Base-by-base conservation (phyloP, 2,329 filamentous ascomycete genomes). In the Golovinomyces cichoracearum region DNA sequence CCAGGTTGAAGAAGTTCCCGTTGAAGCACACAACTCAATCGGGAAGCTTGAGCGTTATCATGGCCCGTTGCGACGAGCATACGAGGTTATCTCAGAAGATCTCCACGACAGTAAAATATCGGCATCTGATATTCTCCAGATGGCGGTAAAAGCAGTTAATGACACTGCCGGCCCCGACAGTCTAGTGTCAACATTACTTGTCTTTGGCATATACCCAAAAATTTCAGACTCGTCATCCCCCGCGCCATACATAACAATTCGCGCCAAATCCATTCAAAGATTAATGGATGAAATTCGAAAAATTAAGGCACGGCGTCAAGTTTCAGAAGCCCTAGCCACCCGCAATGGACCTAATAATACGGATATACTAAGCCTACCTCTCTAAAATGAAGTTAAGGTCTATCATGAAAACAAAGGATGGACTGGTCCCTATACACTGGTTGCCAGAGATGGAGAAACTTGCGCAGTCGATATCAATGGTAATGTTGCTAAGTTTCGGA, bases 271-370 rank as follows among this genome's bases (percentile, higher is more conserved):
- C n/a, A 42, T 42, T 42, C 17, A 21, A 22, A 42, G 23, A 22
- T n/a, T 47, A 13, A 48, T 49, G 29, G 44, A 22, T 4, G 49
- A 52, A 42, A 25, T 52, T 25, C 3, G 31, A 12, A 50, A 48
- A 10, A 15, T 48, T 15, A 37, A 27, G 17, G 44, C 45, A n/a
- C n/a, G 19, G n/a, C 23, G 45, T 12, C 4, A 51, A 23, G 19
- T 50, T 7, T 15, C 15, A 15, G 29, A 9, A 9, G 9, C 29
- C 15, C 9, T 33, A 33, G 29, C 29, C 29, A 9, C 7, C 15
- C 9, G 7, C 15, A 15, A 15, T 15, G 7, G 15, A 33, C 29
- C 9, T 9, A 33, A 15, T 15, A 29, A 42, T 40, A 48, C 13
- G 3, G 31, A 45, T 10, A 29, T 49, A 2, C 5, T 13, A 17